phyloP scores from a whole-genome alignment of 345 rosid species.

The Camelina laxa region DNA sequence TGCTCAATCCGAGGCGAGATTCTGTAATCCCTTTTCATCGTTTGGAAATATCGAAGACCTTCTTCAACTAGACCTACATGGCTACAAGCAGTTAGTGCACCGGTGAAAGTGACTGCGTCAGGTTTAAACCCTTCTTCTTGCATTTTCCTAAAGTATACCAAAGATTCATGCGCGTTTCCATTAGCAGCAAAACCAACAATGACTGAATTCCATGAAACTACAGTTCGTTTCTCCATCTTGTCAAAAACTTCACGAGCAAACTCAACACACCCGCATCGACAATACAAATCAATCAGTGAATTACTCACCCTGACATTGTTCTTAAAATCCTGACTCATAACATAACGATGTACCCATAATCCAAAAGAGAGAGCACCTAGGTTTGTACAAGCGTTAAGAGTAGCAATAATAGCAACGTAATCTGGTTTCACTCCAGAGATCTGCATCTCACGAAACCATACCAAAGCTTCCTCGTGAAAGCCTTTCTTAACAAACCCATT shows the following conservation, averaged over 20 bases:
- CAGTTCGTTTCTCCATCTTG: constrained; percentile 58
- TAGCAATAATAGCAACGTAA: constrained; percentile 62
- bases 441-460: constrained; percentile 68
- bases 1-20: constrained; percentile 78
- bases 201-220: constrained; percentile 83
- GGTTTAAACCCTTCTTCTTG: constrained; percentile 63
- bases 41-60: constrained; percentile 59
- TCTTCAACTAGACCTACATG: constrained; percentile 70
- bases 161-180: constrained; percentile 61
- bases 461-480: constrained; percentile 57
- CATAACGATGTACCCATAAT: constrained; percentile 59
- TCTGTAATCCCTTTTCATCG: constrained; percentile 54
- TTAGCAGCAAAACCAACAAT: constrained; percentile 67
- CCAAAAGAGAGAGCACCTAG: constrained; percentile 65
- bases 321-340: constrained; percentile 50
- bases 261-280: constrained; percentile 74
- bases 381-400: constrained; percentile 66
- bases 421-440: constrained; percentile 59
- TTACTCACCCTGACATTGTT: constrained; percentile 58
- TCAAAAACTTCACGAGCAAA: constrained; percentile 65
- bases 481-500: constrained; percentile 70
- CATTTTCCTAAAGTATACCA: constrained; percentile 61
- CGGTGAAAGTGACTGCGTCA: constrained; percentile 71
- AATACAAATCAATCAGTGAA: constrained; percentile 74
- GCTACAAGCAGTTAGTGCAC: constrained; percentile 76